Evolutionary conservation across 2,329 filamentous ascomycete species (phyloP).

Genomic region (Colletotrichum sp.): DNA sequence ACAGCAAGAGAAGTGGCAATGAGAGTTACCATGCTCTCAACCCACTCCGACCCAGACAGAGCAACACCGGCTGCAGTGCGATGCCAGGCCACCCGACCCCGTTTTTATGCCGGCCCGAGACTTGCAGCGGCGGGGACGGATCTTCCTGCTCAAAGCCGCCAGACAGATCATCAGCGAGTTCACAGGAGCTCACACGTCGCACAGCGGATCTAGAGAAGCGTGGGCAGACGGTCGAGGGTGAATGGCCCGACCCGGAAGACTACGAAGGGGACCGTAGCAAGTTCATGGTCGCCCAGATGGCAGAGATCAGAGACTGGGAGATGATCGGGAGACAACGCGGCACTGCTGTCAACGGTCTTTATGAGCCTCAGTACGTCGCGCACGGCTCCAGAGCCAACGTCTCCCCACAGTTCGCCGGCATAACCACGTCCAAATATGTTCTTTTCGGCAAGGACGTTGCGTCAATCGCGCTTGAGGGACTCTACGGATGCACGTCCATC

Average conservation of each 20-base stretch:
- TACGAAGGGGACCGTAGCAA: neutral
- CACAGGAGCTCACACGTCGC: neutral
- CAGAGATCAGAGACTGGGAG: neutral
- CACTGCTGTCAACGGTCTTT: neutral
- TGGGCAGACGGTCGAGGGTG: neutral
- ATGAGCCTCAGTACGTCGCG: neutral
- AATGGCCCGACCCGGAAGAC: neutral
- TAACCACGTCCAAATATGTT: neutral
- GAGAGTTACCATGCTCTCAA: neutral
- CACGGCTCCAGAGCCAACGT: neutral
- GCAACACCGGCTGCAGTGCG: neutral
- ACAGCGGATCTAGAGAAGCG: neutral
- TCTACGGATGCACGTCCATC: neutral
- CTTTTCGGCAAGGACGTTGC: neutral
- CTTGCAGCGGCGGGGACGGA: neutral
- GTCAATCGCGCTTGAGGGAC: neutral
- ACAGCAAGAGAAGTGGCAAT: neutral
- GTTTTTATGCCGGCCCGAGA: neutral
- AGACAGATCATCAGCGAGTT: neutral
- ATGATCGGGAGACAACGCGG: neutral
- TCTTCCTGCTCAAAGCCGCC: neutral
- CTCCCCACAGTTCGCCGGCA: fast-evolving
- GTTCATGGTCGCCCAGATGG: neutral
- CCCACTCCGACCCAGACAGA: neutral
- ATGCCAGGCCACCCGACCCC: neutral